A percentile compares a stretch with the other conserved stretches of the same genome.
Evolutionary conservation across 768 basidiomycete genomes (phyloP).

Genomic region (Leucosporidium yakuticum): DNA sequence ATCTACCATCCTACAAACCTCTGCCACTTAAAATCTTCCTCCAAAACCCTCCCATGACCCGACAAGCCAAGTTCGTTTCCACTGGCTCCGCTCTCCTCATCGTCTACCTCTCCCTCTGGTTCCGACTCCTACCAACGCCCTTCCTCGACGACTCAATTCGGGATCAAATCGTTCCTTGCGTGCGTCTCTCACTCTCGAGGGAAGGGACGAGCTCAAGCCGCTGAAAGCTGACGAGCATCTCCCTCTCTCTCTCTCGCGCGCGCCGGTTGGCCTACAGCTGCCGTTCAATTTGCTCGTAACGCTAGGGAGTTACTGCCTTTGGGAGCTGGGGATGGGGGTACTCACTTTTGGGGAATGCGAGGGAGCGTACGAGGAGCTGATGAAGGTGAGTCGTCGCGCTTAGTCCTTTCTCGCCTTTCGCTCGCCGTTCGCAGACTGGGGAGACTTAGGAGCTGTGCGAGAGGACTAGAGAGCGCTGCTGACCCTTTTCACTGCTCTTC

Average conservation of each 20-base stretch:
- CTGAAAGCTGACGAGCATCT: not conserved
- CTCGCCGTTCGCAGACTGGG: not conserved
- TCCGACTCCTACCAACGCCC: not conserved
- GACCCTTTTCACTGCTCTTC: no score
- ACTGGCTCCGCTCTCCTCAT: not conserved
- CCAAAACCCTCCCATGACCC: not conserved
- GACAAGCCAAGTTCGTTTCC: not conserved
- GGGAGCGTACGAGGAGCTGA: constrained; percentile 10
- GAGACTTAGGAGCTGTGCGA: not conserved
- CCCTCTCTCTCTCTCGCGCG: no score
- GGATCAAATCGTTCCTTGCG: constrained; percentile 7
- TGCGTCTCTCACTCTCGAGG: not conserved
- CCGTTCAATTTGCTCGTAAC: constrained; percentile 13
- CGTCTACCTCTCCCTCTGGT: not conserved
- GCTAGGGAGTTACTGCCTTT: constrained; percentile 10
- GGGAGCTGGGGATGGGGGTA: constrained; percentile 16
- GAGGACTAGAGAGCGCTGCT: not conserved
- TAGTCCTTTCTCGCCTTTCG: not conserved
- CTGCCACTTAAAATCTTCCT: no score
- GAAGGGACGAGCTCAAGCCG: not conserved
- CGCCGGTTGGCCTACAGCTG: not conserved
- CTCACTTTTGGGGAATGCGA: constrained; percentile 11
- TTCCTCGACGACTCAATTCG: not conserved
- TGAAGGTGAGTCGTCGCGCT: constrained; percentile 1
- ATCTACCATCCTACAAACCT: no score